Evolutionary conservation across 176 grass and related monocot species (phyloP), one percentile per base, ranked within the genome.

Genomic region (Neostapfia colusana): DNA sequence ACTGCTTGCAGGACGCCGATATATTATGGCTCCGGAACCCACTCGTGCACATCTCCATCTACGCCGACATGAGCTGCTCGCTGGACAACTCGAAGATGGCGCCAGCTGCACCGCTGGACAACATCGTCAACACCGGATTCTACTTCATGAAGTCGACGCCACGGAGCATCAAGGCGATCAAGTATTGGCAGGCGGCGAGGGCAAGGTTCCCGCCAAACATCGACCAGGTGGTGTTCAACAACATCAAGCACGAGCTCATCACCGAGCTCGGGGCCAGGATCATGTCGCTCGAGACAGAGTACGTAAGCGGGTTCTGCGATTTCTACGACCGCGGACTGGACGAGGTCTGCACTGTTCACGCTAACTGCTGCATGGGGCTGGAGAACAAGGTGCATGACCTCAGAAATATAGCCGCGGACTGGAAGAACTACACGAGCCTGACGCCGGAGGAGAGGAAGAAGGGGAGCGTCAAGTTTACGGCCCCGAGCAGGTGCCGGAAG

Each of bases 271-370:
- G 62, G 10, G 58, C 70, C 15, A 75, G 26, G 55, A 72, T 93
- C 20, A 65, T 69, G 71, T 69, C 72, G 44, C 36, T 93, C 16
- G 63, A 85, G 23, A 87, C 84, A 10, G 72, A 41, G 0, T 75
- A 79, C 18, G 73, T 82, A 39, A 62, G 77, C 14, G 83, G 90
- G 1, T 80, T 93, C 43, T 93, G 90, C 34, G 50, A 89, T 27
- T 71, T 45, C 34, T 50, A 48, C 49, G 14, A 58, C 6, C 65
- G 88, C 17, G 48, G 17, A 23, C 36, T 82, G 2, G 67, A 50
- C 31, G 67, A n/a, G 49, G 26, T 85, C 31, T 89, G 70, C 70
- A 96, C 86, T 3, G 59, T 96, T 66, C 93, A 96, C 17, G 86
- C 81, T 18, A 83, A 87, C 42, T 96, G 93, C 59, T 89, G 86